phyloP scores from a whole-genome alignment of 305 asterid species.

The Salvia sclarea region DNA sequence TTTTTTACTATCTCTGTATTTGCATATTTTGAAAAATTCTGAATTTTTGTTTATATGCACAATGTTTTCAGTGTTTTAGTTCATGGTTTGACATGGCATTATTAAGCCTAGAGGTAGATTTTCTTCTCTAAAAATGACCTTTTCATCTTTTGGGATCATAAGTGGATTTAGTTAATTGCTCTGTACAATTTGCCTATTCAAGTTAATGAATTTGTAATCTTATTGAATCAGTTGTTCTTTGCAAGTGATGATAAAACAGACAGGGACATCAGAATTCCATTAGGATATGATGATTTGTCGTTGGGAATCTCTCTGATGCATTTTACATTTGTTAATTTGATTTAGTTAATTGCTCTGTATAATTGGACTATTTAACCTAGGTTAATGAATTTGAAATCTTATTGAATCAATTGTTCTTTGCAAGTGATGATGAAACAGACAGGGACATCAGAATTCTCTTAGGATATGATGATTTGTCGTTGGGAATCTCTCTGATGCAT shows the following conservation, averaged over 20 bases:
- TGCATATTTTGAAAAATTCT: no score
- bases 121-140: background rate
- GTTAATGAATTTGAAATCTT: no score
- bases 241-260: conserved; percentile 59
- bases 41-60: background rate
- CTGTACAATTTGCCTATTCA: no score
- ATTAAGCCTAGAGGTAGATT: no score
- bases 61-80: background rate
- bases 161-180: no score
- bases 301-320: conserved; percentile 76
- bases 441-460: conserved; percentile 63
- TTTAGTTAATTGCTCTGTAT: no score
- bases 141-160: no score
- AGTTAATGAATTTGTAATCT: no score
- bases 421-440: conserved; percentile 61
- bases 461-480: conserved; percentile 47
- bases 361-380: no score
- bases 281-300: conserved; percentile 47
- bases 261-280: conserved; percentile 68
- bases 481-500: conserved; percentile 76
- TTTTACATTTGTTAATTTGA: background rate
- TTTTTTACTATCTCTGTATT: background rate
- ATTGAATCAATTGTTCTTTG: background rate
- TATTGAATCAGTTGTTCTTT: background rate
- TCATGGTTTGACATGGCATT: no score